Evolutionary conservation across 352 stramenopile species (phyloP).

Genomic region (Phytophthora sp.): DNA sequence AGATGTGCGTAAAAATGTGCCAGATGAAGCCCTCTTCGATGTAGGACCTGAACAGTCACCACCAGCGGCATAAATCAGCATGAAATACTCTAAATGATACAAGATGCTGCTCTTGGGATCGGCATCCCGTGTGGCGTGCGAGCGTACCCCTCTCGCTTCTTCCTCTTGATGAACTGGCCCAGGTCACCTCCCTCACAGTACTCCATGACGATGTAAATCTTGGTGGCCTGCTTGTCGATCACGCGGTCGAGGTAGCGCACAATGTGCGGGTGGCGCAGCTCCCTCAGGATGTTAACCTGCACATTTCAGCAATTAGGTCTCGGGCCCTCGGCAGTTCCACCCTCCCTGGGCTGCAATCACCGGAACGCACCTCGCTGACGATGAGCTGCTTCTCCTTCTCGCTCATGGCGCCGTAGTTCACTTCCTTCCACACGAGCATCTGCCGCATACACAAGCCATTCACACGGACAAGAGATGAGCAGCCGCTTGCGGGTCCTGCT

Average conservation of each 20-base stretch:
- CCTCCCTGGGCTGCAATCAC: background rate
- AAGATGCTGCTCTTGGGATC: constrained; percentile 11
- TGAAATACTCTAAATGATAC: constrained; percentile 9
- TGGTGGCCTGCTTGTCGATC: constrained; percentile 92
- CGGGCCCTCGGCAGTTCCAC: background rate
- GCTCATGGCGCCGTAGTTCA: constrained; percentile 92
- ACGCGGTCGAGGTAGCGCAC: constrained; percentile 94
- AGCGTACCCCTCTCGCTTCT: constrained; percentile 86
- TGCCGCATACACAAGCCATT: constrained; percentile 33
- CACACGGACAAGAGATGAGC: background rate
- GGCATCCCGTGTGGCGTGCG: background rate
- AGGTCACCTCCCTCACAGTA: constrained; percentile 92
- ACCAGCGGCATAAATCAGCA: constrained; percentile 1
- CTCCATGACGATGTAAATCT: constrained; percentile 96
- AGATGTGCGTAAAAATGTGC: constrained; percentile 93
- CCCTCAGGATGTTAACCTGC: constrained; percentile 93
- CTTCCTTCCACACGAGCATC: constrained; percentile 93
- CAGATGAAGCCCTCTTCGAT: constrained; percentile 95
- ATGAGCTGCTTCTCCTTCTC: constrained; percentile 96
- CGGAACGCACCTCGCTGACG: constrained; percentile 82
- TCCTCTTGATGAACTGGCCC: constrained; percentile 91
- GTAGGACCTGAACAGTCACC: constrained; percentile 59
- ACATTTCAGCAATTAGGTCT: background rate
- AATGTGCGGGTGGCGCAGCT: constrained; percentile 93
- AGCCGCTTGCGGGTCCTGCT: no score